Evolutionary conservation across 176 grass and related monocot species (phyloP).

Genomic region (Tillandsia fasciculata): DNA sequence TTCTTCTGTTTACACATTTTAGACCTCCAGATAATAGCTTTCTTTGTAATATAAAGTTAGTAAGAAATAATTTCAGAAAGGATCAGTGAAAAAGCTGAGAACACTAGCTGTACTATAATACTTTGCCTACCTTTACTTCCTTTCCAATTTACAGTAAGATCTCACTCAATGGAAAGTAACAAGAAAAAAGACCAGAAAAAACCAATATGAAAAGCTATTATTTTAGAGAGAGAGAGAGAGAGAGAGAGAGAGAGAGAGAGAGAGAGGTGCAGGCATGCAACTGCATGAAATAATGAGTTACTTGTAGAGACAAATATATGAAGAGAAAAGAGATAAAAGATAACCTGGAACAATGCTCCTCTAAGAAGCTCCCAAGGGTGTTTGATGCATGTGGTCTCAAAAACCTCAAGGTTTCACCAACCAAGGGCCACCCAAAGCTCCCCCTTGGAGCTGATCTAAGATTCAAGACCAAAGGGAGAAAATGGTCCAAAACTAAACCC

Average conservation of each 20-base stretch:
- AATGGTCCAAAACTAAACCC: conserved; percentile 44
- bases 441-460: conserved; percentile 38
- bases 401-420: conserved; percentile 72
- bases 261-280: neutral
- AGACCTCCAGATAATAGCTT: too few relatives aligned
- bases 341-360: conserved; percentile 70
- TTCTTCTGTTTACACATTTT: too few relatives aligned
- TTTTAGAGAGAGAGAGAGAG: neutral
- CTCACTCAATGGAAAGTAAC: too few relatives aligned
- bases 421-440: conserved; percentile 74
- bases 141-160: too few relatives aligned
- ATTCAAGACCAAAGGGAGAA: conserved; percentile 58
- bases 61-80: too few relatives aligned
- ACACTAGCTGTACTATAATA: too few relatives aligned
- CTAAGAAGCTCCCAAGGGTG: conserved; percentile 59
- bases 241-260: neutral
- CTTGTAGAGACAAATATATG: neutral
- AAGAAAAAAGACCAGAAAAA: neutral
- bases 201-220: too few relatives aligned
- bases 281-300: neutral
- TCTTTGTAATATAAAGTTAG: too few relatives aligned
- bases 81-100: too few relatives aligned
- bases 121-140: too few relatives aligned
- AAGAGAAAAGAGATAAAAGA: neutral
- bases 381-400: conserved; percentile 62